Evolutionary conservation across 257 asterid genomes (phyloP), one percentile per base, ranked within the genome.

Genomic region (Solanum dulcamara): DNA sequence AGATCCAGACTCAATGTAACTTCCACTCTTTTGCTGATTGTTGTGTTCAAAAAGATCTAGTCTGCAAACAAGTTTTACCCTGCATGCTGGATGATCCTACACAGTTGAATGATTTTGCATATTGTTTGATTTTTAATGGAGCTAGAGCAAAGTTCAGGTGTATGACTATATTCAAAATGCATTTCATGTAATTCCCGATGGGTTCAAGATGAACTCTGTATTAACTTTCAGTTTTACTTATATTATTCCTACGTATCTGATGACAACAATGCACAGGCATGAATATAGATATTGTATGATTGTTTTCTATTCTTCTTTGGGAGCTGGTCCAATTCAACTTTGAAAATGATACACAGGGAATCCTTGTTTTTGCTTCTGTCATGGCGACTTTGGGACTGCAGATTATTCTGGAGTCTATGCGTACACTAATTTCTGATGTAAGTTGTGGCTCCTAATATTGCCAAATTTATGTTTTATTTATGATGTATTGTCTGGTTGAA

Each of bases 341-440:
- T 68, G 57, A 40, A 85, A 33, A 59, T 81, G 55, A 83, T 88
- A 33, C 86, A 81, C 88, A 91, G 93, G 93, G 93, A 80, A 91
- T 91, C 83, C 93, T 91, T n/a, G 93, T 91, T 53, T 91, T 91
- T 87, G 93, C 93, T 57, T 91, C 93, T 80, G 93, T 91, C 46
- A 91, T 91, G 93, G 93, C 93, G 35, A 91, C 93, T 87, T 84
- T 91, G 11, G 93, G 93, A 48, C 86, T 91, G 68, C 93, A 91
- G 88, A 91, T 91, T 64, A 91, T 91, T 50, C 70, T 89, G 89
- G 93, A 91, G 81, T 89, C 92, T 38, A 22, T 88, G n/a, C 92
- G 92, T 81, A 88, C 92, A 17, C 86, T 91, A 50, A 38, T 87
- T 40, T 88, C 86, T 66, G 87, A 89, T 83, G 93, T 89, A 87